Base-by-base conservation (phyloP, 768 basidiomycete genomes). In the Macrolepiota fuliginosa region DNA sequence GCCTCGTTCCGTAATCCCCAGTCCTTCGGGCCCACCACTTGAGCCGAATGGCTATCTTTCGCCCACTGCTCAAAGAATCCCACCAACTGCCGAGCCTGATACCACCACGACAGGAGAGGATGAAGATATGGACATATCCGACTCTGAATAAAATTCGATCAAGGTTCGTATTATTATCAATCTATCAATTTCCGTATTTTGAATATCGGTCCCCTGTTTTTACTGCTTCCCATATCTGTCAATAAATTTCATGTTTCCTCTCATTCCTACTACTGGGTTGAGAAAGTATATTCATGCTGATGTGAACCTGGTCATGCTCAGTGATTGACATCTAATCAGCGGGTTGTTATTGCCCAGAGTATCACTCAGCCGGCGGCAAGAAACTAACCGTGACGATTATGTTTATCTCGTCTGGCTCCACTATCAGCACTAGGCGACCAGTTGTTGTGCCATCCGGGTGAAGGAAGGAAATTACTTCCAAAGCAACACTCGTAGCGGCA, bases 41-140 rank as follows among this genome's bases (percentile, higher is more conserved):
- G 22, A 22, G 22, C 24, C 19, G 9, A 37, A 54, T 4, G 13
- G 29, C n/a, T 24, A 49, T 22, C 12, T 17, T 49, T 22, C 25
- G 24, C 3, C 19, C 42, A 22, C 47, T 24, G 24, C 22, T 24
- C 47, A 27, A 7, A 49, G 13, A 3, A 2, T 24, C 24, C 10
- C 6, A 13, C 22, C 47, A 24, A 19, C 22, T 9, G 10, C 25
- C 10, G 47, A 27, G 25, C 10, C 47, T 22, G 12, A 10, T 22
- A 25, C 22, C 24, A 25, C 4, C 22, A 15, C 22, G 24, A 24
- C 64, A 17, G 52, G 37, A 19, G 68, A 66, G 17, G 54, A 64
- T n/a, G 71, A 72, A 50, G 74, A 76, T 61, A 76, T 76, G 75
- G 74, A 73, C n/a, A 58, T 75, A 40, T 75, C 74, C n/a, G 75